A percentile compares a stretch with the other conserved stretches of the same genome.
Evolutionary conservation across 441 rosid species (phyloP).

Genomic region (Omphalea diandra): DNA sequence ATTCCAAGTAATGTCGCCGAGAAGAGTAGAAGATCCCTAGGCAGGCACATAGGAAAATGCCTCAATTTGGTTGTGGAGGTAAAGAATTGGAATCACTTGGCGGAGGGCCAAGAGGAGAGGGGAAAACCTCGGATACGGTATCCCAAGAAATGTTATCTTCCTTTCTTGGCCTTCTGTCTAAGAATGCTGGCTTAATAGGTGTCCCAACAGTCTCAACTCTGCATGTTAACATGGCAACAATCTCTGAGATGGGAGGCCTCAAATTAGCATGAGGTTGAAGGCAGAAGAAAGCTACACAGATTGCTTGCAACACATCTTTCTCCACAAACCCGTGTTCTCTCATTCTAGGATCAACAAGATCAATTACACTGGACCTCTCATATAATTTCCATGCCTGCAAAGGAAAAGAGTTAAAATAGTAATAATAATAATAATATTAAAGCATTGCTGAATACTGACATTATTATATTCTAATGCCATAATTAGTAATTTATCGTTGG

Average conservation of each 20-base stretch:
- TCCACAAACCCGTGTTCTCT: constrained; percentile 34
- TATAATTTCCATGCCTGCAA: constrained; percentile 60
- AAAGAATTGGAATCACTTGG: constrained; percentile 27
- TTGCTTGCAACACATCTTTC: constrained; percentile 41
- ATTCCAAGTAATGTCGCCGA: too few relatives aligned
- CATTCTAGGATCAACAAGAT: constrained; percentile 53
- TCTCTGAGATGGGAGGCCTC: constrained; percentile 60
- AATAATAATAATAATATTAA: too few relatives aligned
- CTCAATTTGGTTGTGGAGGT: constrained; percentile 11
- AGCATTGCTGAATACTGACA: too few relatives aligned
- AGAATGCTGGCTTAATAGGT: constrained; percentile 40
- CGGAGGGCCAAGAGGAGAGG: constrained; percentile 43
- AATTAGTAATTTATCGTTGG: too few relatives aligned
- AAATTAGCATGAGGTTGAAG: constrained; percentile 53
- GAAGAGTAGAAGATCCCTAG: neutral
- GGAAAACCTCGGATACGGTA: constrained; percentile 39
- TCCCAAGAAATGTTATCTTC: constrained; percentile 44
- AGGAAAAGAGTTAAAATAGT: too few relatives aligned
- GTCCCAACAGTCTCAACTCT: constrained; percentile 31
- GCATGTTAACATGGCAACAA: constrained; percentile 59
- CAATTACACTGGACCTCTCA: constrained; percentile 35
- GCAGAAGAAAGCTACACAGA: constrained; percentile 52
- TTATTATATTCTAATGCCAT: too few relatives aligned
- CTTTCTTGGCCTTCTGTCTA: constrained; percentile 34
- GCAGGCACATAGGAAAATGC: too few relatives aligned